Evolutionary conservation across 192 early-diverging fungal genomes (phyloP).

Genomic region (Mortierella alpina): DNA sequence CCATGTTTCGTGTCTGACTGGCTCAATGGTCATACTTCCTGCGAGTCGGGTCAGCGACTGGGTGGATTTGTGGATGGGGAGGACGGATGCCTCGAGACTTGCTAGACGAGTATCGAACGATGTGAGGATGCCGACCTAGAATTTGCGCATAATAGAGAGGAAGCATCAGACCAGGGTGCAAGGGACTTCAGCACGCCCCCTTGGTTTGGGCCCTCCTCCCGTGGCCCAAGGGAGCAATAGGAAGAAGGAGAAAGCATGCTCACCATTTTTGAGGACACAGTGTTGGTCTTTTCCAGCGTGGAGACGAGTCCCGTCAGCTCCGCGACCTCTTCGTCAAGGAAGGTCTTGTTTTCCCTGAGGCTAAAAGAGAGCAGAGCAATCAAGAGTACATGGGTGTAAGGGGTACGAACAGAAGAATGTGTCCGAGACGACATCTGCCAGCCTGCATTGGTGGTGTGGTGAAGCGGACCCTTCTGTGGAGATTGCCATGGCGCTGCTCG

Average conservation of each 20-base stretch:
- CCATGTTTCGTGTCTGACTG: background rate
- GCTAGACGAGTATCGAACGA: constrained; percentile 81
- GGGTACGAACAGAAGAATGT: background rate
- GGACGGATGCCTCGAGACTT: constrained; percentile 77
- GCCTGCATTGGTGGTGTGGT: background rate
- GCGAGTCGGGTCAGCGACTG: constrained; percentile 76
- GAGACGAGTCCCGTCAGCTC: constrained; percentile 49
- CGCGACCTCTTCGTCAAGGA: constrained; percentile 55
- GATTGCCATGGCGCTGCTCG: background rate
- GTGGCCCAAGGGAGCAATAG: background rate
- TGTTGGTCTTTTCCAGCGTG: constrained; percentile 53
- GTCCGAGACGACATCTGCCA: constrained; percentile 1
- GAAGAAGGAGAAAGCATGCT: constrained; percentile 3
- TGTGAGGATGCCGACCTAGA: constrained; percentile 73
- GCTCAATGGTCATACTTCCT: constrained; percentile 67
- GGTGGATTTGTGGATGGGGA: constrained; percentile 84
- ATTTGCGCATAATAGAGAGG: background rate
- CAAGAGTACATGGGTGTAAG: background rate
- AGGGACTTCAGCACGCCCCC: background rate
- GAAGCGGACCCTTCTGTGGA: background rate
- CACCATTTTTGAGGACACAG: constrained; percentile 55
- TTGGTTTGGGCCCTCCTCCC: background rate
- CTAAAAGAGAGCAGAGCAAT: background rate
- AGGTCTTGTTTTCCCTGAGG: constrained; percentile 46
- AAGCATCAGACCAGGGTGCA: constrained; percentile 1